A percentile compares a stretch with the other conserved stretches of the same genome.
These are phyloP conservation scores for Candida jianshihensis DNA, from an alignment of 805 yeast genomes.

Conservation along the genomic window DNA sequence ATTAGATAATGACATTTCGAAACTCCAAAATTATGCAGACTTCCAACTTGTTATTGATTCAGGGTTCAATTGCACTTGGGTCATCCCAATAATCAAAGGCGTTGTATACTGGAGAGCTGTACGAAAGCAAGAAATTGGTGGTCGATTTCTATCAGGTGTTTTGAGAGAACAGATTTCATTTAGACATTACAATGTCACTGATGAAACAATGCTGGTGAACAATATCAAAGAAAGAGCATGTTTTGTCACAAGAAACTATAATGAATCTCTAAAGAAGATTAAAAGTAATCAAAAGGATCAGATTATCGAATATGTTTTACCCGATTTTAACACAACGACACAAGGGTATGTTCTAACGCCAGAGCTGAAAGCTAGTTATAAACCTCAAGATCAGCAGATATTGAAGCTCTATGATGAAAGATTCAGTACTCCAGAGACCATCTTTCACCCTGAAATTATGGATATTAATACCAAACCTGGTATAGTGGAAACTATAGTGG, in stretches of 20 bases:
- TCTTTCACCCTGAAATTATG: constrained; percentile 79
- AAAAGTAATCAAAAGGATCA: constrained; percentile 23
- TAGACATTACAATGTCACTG: constrained; percentile 88
- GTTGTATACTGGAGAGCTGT: constrained; percentile 71
- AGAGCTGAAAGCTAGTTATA: constrained; percentile 20
- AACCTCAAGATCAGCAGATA: constrained; percentile 52
- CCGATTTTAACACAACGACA: constrained; percentile 77
- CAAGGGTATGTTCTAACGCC: constrained; percentile 59
- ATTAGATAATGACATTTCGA: constrained; percentile 12
- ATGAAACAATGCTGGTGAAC: constrained; percentile 79
- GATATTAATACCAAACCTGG: constrained; percentile 75
- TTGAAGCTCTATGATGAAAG: constrained; percentile 74
- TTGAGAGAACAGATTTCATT: constrained; percentile 81
- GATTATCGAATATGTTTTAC: constrained; percentile 69
- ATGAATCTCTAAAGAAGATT: constrained; percentile 35
- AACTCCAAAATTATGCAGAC: constrained; percentile 35
- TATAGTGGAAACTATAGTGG: constrained; percentile 60
- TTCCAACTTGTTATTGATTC: constrained; percentile 79
- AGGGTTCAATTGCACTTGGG: constrained; percentile 84
- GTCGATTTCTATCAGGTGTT: constrained; percentile 74
- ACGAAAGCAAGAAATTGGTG: constrained; percentile 78
- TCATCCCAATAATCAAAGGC: constrained; percentile 78
- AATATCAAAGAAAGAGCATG: constrained; percentile 77
- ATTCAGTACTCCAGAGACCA: constrained; percentile 79
- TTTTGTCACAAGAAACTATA: constrained; percentile 59